phyloP scores from a whole-genome alignment of 495 filamentous ascomycete species.

The Aspergillus heteromorphus region DNA sequence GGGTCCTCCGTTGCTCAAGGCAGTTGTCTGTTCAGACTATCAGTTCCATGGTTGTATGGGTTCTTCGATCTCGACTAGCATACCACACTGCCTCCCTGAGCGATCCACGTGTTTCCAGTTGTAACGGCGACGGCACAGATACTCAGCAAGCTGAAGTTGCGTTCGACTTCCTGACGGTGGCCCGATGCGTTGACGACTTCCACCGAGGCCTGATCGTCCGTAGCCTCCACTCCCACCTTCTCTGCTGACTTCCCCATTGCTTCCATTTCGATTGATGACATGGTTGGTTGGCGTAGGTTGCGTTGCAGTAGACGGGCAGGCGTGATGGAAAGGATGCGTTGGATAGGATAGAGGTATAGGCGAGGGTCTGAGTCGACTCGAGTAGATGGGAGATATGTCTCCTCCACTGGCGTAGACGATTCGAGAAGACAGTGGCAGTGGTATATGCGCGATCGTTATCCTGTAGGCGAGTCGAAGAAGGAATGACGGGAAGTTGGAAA shows the following conservation, averaged over 20 bases:
- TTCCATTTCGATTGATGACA: neutral
- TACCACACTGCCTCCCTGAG: constrained; percentile 48
- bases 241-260: neutral
- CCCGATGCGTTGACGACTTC: constrained; percentile 21
- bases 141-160: constrained; percentile 54
- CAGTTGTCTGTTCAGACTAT: constrained; percentile 11
- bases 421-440: neutral
- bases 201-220: neutral
- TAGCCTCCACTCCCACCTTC: neutral
- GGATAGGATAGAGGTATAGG: neutral
- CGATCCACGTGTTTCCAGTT: constrained; percentile 57
- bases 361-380: neutral
- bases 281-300: too few relatives aligned
- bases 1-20: constrained; percentile 46
- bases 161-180: constrained; percentile 54
- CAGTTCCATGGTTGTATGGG: too few relatives aligned
- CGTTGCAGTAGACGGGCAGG: neutral
- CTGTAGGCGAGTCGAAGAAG: neutral
- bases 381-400: neutral
- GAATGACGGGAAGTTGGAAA: neutral
- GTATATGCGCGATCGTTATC: too few relatives aligned
- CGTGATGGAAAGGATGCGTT: neutral
- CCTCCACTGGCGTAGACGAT: neutral
- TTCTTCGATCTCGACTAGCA: neutral
- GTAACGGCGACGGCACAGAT: constrained; percentile 52